Evolutionary conservation across 202 grass and related monocot species (phyloP), one percentile per base, ranked within the genome.

Genomic region (Elaeis oleifera): DNA sequence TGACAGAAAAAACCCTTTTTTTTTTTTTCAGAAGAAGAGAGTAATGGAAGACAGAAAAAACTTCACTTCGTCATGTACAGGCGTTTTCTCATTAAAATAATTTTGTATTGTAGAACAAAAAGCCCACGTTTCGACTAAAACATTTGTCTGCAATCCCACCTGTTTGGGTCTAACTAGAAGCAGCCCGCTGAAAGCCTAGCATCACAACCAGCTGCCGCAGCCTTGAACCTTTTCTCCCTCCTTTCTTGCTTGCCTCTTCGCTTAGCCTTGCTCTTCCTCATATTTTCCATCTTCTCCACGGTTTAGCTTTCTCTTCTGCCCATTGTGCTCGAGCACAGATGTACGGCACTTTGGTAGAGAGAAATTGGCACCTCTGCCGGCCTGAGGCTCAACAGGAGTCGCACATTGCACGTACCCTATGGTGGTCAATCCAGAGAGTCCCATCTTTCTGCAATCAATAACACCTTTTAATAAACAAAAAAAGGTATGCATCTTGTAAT

Each of bases 321-420:
- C 86, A 69, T 85, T 84, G 18, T 97, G 94, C 54, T 89, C 85
- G 0, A 92, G 82, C 56, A 97, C 69, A 11, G 92, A 97, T n/a
- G 84, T 82, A 53, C 0, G 92, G 79, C 22, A 86, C 79, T 53
- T 92, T 92, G 15, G 86, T 88, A 2, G 84, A 92, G 72, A 97
- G 92, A 53, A 85, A 97, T 97, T 8, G 94, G 88, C 66, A 92
- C 51, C 69, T 97, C 88, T 1, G 94, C 88, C 44, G 92, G 69
- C 94, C 29, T 97, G 81, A 0, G 94, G 94, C 57, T 97, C 94
- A 0, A 97, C 88, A 3, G 88, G 82, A 0, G 84, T 92, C 64
- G 89, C 94, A 6, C 94, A 92, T 62, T 97, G 88, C 94, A 97
- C 92, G 56, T 92, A 97, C 65, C 92, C 94, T 69, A 92, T 99